Evolutionary conservation across 495 filamentous ascomycete genomes (phyloP), one percentile per base, ranked within the genome.

Genomic region (Evansstolkia leycettana): DNA sequence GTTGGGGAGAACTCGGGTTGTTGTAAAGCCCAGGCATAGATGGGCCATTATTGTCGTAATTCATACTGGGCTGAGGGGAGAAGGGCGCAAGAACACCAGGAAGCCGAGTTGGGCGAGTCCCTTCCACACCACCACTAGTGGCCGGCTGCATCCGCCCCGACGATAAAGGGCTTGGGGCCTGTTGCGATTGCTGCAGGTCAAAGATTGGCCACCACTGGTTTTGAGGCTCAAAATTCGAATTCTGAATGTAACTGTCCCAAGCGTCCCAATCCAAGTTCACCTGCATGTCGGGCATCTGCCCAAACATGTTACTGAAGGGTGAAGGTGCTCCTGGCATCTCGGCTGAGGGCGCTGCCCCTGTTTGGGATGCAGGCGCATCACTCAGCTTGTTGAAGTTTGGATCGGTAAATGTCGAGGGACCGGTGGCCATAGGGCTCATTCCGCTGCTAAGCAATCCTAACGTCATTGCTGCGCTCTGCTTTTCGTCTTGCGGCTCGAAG

Each of bases 391-490:
- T 64, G 34, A 55, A 41, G 16, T 50, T 33, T 3, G 46, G 35
- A 37, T 62, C 59, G 13, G 47, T 41, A 16, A 60, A 61, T 2
- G 51, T 34, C 4, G 53, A 34, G 5, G 51, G 54, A 17, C 58
- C 64, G 1, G 57, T 42, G 24, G 70, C 58, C 46, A 74, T 76
- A 1, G 80, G 75, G 17, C 74, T 75, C 59, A 82, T 63, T 2
- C 77, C 82, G 7, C 76, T 80, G 36, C 72, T 78, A 29, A 89
- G 64, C 69, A 93, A 78, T 7, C 80, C 82, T 19, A 92, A 53
- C 1, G 80, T 88, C 77, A 89, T 81, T 2, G 84, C 84, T 4
- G 84, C 84, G 25, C 75, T 69, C 41, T 67, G 64, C 38, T 69
- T 69, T 51, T 69, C 64, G 30, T 69, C 64, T 30, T 60, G 48